Evolutionary conservation across 352 stramenopile species (phyloP).

Genomic region (Phytophthora sansomeana): DNA sequence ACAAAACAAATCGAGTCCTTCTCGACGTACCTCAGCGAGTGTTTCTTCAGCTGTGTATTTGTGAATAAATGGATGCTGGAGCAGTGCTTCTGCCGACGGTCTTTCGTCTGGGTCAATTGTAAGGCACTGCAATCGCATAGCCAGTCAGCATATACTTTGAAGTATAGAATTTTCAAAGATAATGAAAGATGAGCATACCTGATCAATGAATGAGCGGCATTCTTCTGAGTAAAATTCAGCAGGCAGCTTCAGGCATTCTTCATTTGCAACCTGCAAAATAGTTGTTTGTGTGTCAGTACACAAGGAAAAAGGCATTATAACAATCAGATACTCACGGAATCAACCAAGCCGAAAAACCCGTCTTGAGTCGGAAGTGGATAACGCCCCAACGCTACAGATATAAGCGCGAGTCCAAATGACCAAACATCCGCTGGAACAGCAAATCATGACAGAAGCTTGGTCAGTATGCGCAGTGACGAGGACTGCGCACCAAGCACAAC

Average conservation of each 20-base stretch:
- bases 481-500: not conserved
- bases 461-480: not conserved
- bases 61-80: constrained; percentile 76
- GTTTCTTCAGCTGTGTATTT: constrained; percentile 79
- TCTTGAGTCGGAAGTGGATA: constrained; percentile 89
- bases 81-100: constrained; percentile 66
- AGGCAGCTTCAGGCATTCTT: constrained; percentile 75
- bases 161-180: not conserved
- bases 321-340: constrained; percentile 58
- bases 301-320: not conserved
- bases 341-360: constrained; percentile 89
- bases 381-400: constrained; percentile 83
- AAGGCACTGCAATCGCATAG: constrained; percentile 54
- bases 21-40: constrained; percentile 56
- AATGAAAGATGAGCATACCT: constrained; percentile 37
- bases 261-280: constrained; percentile 70
- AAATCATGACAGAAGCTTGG: not conserved
- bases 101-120: constrained; percentile 70
- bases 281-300: constrained; percentile 1
- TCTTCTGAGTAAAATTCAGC: constrained; percentile 69
- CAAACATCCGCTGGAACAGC: constrained; percentile 72
- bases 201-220: constrained; percentile 75
- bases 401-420: constrained; percentile 83
- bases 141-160: constrained; percentile 5
- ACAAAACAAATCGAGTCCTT: not conserved